Evolutionary conservation across 2,329 filamentous ascomycete genomes (phyloP), one percentile per base, ranked within the genome.

Genomic region (Lecanicillium sp.): DNA sequence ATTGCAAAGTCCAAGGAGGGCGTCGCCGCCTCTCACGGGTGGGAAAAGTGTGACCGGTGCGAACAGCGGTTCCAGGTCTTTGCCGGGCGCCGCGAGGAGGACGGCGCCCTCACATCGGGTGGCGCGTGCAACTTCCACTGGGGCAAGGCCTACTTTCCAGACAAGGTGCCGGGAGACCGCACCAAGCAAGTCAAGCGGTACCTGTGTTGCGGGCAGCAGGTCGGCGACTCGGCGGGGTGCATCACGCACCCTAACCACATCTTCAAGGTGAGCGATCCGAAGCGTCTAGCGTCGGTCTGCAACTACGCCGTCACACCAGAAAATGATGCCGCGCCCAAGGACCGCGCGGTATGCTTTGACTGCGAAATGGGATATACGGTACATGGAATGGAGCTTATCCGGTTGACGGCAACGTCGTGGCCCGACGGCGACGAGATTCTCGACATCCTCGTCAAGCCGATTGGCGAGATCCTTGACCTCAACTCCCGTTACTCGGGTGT

Each of bases 331-430:
- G 72, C 70, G 2, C 68, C 72, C 0, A 58, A 65, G 1, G 69
- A 76, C 44, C 78, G 78, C 29, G 87, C 86, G 2, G 81, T 97
- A 10, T 86, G 83, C 54, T 91, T 98, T 58, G 93, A 98, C 63
- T 97, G 93, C 59, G 93, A 98, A 62, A 98, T 98, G 93, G 88
- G 87, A 4, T 97, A 95, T 61, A 98, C 94, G 0, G 87, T 87
- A 1, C 67, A 85, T 42, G 93, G 94, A 0, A 71, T 97, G 54
- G 93, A 98, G 64, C 76, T 98, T 15, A 84, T 97, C 49, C 87
- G 93, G 8, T 67, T 98, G 3, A 97, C 93, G 0, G 90, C 87
- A 5, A 84, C 91, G 3, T 81, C 84, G 9, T 98, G 93, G 90
- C 91, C 91, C 0, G 71, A 75, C 8, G 86, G 87, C 17, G 77